These are phyloP conservation scores for Entomophthora muscae DNA, from an alignment of 371 early-diverging fungal genomes.

Conservation along the genomic window DNA sequence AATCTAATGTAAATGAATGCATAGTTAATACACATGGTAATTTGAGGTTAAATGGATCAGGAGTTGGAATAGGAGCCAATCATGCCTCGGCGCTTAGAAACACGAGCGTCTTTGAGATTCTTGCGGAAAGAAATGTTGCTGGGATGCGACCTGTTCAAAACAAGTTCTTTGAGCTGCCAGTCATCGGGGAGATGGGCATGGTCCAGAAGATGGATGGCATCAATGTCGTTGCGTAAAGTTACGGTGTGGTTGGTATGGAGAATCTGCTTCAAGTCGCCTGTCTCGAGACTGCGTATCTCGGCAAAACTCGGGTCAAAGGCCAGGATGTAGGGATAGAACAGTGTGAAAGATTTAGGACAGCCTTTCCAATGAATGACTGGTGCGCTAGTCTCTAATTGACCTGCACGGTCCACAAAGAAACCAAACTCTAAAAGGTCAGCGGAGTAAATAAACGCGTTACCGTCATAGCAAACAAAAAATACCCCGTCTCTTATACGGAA, in stretches of 20 bases:
- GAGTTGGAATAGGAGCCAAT: too few species aligned
- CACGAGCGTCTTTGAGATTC: background rate
- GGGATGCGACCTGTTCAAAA: constrained; percentile 1
- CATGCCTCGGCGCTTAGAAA: constrained; percentile 5
- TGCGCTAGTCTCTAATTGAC: constrained; percentile 44
- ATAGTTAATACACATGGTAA: too few species aligned
- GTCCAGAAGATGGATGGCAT: constrained; percentile 8
- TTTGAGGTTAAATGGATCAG: too few species aligned
- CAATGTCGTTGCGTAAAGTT: constrained; percentile 28
- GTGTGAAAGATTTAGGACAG: constrained; percentile 47
- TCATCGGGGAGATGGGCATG: background rate
- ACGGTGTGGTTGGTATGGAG: constrained; percentile 35
- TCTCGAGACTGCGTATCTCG: constrained; percentile 74
- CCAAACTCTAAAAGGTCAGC: constrained; percentile 41
- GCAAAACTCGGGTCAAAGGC: constrained; percentile 77
- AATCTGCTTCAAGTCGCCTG: constrained; percentile 40
- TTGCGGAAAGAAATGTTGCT: background rate
- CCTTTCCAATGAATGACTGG: constrained; percentile 67
- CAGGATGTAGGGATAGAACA: constrained; percentile 61
- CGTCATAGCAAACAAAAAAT: constrained; percentile 81
- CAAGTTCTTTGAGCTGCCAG: background rate
- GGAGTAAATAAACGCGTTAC: background rate
- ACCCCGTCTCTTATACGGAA: constrained; percentile 54
- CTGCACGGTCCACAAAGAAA: constrained; percentile 73
- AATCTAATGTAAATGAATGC: too few species aligned